Percentiles rank a stretch among this genome's conserved stretches.
phyloP scores from a whole-genome alignment of 768 basidiomycete species.

The Sarcodon aspratus region DNA sequence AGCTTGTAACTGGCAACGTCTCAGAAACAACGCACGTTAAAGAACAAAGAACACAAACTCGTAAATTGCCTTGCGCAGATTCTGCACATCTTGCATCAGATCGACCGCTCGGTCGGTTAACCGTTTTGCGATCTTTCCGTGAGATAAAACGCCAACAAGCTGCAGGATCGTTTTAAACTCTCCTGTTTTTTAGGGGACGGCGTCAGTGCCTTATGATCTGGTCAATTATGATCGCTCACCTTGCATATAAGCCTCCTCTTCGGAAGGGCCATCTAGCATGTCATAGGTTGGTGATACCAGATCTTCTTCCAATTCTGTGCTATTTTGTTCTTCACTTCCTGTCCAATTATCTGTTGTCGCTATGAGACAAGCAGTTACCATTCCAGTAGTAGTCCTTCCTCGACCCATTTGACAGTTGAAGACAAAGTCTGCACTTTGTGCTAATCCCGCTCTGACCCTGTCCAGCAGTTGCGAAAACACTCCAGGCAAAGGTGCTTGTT shows the following conservation, averaged over 20 bases:
- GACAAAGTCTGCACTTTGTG: constrained; percentile 62
- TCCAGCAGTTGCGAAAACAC: constrained; percentile 73
- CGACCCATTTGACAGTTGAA: constrained; percentile 99
- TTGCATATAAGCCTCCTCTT: constrained; percentile 82
- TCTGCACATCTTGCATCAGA: constrained; percentile 93
- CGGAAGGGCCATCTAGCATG: constrained; percentile 70
- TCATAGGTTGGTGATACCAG: constrained; percentile 31
- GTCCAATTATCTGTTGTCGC: constrained; percentile 60
- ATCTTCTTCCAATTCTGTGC: constrained; percentile 13
- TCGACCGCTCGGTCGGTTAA: constrained; percentile 85
- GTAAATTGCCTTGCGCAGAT: constrained; percentile 89
- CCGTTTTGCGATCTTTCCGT: constrained; percentile 89
- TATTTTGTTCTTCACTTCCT: constrained; percentile 22
- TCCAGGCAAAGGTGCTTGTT: constrained; percentile 89
- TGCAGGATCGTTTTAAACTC: constrained; percentile 97
- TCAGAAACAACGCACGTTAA: not conserved
- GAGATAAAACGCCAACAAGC: constrained; percentile 81
- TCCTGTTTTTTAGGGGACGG: constrained; percentile 33
- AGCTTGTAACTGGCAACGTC: constrained; percentile 67
- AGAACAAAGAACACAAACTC: constrained; percentile 45
- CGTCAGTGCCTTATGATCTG: not conserved
- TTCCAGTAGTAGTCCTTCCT: constrained; percentile 90
- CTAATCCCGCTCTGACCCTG: constrained; percentile 49
- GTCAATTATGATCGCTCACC: constrained; percentile 29
- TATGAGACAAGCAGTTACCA: constrained; percentile 83